Base-by-base conservation (phyloP, 148 eudicot species). In the Camellia lanceoleosa region DNA sequence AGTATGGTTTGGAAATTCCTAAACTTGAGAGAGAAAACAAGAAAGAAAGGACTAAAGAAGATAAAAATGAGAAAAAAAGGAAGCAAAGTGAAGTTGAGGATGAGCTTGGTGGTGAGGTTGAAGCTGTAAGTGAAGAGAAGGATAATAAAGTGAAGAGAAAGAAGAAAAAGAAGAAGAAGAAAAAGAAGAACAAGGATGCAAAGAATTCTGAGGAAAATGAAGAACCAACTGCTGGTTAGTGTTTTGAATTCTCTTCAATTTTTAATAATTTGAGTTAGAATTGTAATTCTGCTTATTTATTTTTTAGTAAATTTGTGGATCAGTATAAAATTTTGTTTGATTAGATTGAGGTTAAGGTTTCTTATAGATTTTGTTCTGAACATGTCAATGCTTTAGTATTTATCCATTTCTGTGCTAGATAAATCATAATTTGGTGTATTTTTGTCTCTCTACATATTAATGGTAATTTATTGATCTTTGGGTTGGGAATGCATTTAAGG, bases 1-100 rank as follows among this genome's bases (percentile, higher is more conserved):
- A 85, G 52, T 93, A 88, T 71, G 82, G 76, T 58, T 89, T 91
- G 80, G 90, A 69, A 47, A 86, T 89, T 69, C 87, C 90, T 5
- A 80, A 84, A 77, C 65, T 65, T 18, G 80, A 78, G 52, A 75
- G 78, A 19, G 82, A 49, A 80, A 80, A 47, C 60, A 77, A 78
- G 56, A 82, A 86, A 76, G 82, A 82, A 73, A 72, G 52, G 15
- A 20, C 69, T 15, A 78, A 67, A 58, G 78, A 68, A 44, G 68
- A 77, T 65, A 18, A 12, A 5, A 74, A 87, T 68, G 62, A 62
- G 6, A 89, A 88, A 78, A 91, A 91, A 78, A 81, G 89, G 80
- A 87, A 85, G 80, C 70, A 63, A 80, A 74, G 54, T 10, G 79
- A 83, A 46, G 75, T 5, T 13, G 87, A 47, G 66, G 86, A 60